Evolutionary conservation across 2,329 filamentous ascomycete species (phyloP).

Genomic region (Fusarium goolgardi): DNA sequence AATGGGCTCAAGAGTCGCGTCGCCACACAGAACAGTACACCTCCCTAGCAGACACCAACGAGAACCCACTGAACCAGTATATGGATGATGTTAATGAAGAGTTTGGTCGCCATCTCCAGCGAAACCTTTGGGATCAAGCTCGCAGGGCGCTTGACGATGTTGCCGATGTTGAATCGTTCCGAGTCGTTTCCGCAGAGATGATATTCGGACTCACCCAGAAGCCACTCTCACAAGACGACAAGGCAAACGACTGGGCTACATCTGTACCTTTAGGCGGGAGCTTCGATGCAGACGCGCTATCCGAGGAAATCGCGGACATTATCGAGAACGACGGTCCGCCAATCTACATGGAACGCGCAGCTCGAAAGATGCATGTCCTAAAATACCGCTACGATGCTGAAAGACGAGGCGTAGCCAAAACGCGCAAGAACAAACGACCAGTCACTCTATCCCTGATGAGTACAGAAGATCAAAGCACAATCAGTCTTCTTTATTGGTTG

Average conservation of each 20-base stretch:
- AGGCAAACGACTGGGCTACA: not conserved
- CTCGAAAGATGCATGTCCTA: slow-evolving; percentile 41
- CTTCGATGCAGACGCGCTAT: slow-evolving; percentile 3
- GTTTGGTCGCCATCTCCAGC: slow-evolving; percentile 53
- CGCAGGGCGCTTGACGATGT: slow-evolving; percentile 50
- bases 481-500: slow-evolving; percentile 68
- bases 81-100: slow-evolving; percentile 44
- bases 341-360: slow-evolving; percentile 40
- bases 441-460: not conserved
- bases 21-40: slow-evolving; percentile 17
- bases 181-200: slow-evolving; percentile 54
- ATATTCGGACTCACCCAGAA: slow-evolving; percentile 54
- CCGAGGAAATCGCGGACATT: slow-evolving; percentile 23
- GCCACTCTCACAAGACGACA: slow-evolving; percentile 25
- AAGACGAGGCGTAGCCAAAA: slow-evolving; percentile 18
- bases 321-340: slow-evolving; percentile 42
- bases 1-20: slow-evolving; percentile 57
- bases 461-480: slow-evolving; percentile 53
- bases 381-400: slow-evolving; percentile 43
- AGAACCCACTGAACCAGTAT: not conserved
- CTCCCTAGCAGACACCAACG: not conserved
- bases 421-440: slow-evolving; percentile 7
- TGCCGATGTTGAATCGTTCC: slow-evolving; percentile 52
- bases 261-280: not conserved
- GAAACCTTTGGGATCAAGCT: slow-evolving; percentile 53